These are phyloP conservation scores for Funneliformis geosporum DNA, from an alignment of 192 early-diverging fungal species.

Conservation along the genomic window DNA sequence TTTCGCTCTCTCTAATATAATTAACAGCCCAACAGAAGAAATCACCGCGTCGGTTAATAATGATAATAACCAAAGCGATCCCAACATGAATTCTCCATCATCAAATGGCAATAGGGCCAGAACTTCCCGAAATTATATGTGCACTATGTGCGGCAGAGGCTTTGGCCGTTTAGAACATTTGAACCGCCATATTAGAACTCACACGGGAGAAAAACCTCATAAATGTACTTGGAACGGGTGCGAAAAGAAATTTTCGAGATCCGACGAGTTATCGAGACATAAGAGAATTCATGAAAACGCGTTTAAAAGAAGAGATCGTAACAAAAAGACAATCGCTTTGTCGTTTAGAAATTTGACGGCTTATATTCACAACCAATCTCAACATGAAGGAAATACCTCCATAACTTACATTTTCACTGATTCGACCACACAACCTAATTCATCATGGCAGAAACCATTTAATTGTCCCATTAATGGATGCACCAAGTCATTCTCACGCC, in stretches of 20 bases:
- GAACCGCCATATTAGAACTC: slow-evolving; percentile 60
- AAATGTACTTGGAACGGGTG: slow-evolving; percentile 65
- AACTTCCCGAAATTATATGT: too few species aligned
- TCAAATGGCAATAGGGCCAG: too few species aligned
- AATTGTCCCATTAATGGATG: slow-evolving; percentile 19
- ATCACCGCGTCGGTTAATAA: too few species aligned
- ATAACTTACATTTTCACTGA: slow-evolving; percentile 14
- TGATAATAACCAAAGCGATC: too few species aligned
- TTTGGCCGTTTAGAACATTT: too few species aligned
- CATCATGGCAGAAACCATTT: slow-evolving; percentile 1
- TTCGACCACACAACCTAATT: background rate
- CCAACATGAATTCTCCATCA: too few species aligned
- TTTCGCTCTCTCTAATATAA: too few species aligned
- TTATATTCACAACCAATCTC: background rate
- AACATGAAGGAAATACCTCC: background rate
- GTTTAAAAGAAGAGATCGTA: slow-evolving; percentile 2
- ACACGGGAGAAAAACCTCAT: slow-evolving; percentile 79
- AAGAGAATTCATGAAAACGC: slow-evolving; percentile 55
- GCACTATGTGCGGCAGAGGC: too few species aligned
- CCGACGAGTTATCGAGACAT: slow-evolving; percentile 71
- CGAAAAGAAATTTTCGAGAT: slow-evolving; percentile 73
- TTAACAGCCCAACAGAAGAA: too few species aligned
- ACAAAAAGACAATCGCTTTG: background rate
- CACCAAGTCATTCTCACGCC: slow-evolving; percentile 44
- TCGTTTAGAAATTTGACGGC: background rate